Evolutionary conservation across 202 grass and related monocot species (phyloP).

Genomic region (Cymbopogon flexuosus): DNA sequence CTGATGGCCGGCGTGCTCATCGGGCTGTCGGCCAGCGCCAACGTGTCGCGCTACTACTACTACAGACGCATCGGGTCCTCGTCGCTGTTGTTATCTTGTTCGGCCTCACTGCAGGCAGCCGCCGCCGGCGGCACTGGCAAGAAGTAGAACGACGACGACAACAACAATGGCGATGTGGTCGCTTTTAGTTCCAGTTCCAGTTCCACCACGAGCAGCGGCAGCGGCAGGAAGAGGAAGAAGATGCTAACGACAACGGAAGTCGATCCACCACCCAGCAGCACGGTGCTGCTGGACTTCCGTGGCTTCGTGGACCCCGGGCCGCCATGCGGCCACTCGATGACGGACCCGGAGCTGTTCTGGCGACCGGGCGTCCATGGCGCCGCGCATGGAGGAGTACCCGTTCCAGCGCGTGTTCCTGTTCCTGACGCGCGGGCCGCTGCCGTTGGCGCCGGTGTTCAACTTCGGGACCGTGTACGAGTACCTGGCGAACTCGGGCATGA

Average conservation of each 20-base stretch:
- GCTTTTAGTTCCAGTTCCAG: too few species aligned
- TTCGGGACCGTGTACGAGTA: slow-evolving; percentile 72
- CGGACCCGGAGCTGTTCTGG: slow-evolving; percentile 58
- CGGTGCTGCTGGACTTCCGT: not conserved
- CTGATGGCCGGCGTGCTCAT: slow-evolving; percentile 26
- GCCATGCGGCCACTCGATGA: slow-evolving; percentile 35
- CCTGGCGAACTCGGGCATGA: slow-evolving; percentile 52
- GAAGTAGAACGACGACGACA: too few species aligned
- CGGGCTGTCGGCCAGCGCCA: slow-evolving; percentile 28
- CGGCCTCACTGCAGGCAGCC: not conserved
- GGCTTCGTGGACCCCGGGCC: slow-evolving; percentile 20
- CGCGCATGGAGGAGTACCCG: slow-evolving; percentile 36
- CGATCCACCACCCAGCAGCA: too few species aligned
- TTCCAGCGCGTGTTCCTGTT: slow-evolving; percentile 54
- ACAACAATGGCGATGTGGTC: not conserved
- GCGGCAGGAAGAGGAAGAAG: not conserved
- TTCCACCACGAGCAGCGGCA: not conserved
- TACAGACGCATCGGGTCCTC: not conserved
- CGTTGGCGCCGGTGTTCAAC: slow-evolving; percentile 51
- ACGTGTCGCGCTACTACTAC: slow-evolving; percentile 24
- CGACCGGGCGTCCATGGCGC: slow-evolving; percentile 41
- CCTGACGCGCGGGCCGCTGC: slow-evolving; percentile 43
- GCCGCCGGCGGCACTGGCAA: too few species aligned
- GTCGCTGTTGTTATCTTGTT: not conserved
- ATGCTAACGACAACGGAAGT: not conserved